These are phyloP conservation scores for Biscogniauxia mediterranea DNA, from an alignment of 2,329 filamentous ascomycete genomes.

Conservation along the genomic window DNA sequence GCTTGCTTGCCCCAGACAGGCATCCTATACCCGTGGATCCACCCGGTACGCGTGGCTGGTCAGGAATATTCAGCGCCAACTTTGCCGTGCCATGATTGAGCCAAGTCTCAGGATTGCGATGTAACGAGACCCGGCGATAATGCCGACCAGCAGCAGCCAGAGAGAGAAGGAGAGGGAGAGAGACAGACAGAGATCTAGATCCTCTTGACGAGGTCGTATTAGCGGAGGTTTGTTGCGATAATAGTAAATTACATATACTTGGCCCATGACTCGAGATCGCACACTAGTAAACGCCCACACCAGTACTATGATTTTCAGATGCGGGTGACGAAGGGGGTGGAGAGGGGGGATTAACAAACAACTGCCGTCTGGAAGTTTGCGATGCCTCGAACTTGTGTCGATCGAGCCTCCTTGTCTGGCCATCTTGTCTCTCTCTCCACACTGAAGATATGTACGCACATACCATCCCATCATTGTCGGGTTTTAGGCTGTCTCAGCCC, in stretches of 20 bases:
- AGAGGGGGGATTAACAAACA: neutral
- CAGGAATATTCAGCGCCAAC: neutral
- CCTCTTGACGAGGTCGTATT: neutral
- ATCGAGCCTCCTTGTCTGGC: neutral
- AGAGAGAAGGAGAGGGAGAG: too few relatives aligned
- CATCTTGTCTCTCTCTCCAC: neutral
- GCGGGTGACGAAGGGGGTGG: too few relatives aligned
- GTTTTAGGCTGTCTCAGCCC: neutral
- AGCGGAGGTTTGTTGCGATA: neutral
- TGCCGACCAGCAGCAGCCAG: neutral
- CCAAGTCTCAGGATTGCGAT: neutral
- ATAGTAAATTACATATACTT: neutral
- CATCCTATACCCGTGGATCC: neutral
- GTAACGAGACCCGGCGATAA: neutral
- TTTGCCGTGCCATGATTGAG: neutral
- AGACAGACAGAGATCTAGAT: neutral
- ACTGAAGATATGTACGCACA: neutral
- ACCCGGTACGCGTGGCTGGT: neutral
- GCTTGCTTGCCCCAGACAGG: neutral
- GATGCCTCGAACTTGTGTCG: neutral
- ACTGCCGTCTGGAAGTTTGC: neutral
- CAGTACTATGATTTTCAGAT: neutral
- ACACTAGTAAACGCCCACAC: neutral
- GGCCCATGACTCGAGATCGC: neutral
- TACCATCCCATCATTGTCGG: neutral